Evolutionary conservation across 2,329 filamentous ascomycete species (phyloP).

Genomic region (Trichoderma breve): DNA sequence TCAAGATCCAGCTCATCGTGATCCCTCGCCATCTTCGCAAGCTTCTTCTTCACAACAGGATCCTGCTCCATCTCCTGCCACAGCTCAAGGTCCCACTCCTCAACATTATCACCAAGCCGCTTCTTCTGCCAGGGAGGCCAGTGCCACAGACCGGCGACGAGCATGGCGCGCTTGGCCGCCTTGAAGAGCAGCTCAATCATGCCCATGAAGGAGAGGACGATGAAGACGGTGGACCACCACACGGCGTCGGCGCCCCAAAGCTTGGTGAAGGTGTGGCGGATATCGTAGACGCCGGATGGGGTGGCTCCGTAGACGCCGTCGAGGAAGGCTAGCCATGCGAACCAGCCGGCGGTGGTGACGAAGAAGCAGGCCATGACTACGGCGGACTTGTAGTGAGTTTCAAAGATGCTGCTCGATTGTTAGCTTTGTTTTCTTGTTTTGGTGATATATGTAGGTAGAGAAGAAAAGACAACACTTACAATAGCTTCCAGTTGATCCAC

Average conservation of each 20-base stretch:
- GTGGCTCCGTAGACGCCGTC: conserved; percentile 56
- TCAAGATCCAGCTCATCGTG: conserved; percentile 27
- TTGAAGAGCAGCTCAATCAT: conserved; percentile 64
- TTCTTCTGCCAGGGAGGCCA: conserved; percentile 44
- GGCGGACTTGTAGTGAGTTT: conserved; percentile 72
- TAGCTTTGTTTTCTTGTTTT: conserved; percentile 21
- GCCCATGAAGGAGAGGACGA: conserved; percentile 59
- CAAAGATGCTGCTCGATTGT: conserved; percentile 54
- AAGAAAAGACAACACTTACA: conserved; percentile 48
- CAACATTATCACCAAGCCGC: conserved; percentile 37
- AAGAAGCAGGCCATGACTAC: conserved; percentile 60
- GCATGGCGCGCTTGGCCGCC: conserved; percentile 44
- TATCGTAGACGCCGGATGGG: conserved; percentile 59
- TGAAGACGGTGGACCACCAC: conserved; percentile 73
- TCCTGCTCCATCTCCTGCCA: conserved; percentile 61
- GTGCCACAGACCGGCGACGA: conserved; percentile 47
- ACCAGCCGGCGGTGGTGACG: conserved; percentile 65
- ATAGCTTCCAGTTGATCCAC: conserved; percentile 73
- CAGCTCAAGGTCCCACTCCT: conserved; percentile 53
- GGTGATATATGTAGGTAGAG: background rate
- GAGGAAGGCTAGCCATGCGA: conserved; percentile 71
- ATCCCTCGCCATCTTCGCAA: conserved; percentile 42
- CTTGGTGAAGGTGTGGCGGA: conserved; percentile 63
- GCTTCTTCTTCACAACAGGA: conserved; percentile 40
- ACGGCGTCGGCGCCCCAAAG: conserved; percentile 65